Conservation (phyloP, 2,329 filamentous ascomycete species). For the Aspergillus tamarii region DNA sequence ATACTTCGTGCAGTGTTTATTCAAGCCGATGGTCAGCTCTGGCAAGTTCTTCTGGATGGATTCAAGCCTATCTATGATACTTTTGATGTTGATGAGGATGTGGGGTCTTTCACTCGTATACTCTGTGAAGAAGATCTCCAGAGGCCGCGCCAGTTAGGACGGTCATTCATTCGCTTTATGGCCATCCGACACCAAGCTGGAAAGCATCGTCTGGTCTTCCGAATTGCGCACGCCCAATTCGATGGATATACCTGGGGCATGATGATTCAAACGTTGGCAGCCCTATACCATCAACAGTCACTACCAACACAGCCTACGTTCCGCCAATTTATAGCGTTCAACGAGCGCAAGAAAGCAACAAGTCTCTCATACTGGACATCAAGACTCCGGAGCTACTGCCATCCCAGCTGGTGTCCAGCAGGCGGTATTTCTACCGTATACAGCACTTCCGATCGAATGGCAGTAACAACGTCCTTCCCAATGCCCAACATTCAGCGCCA, state of each 20-base stretch:
- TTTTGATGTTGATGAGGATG: neutral
- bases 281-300: neutral
- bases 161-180: neutral
- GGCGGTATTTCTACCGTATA: neutral
- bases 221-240: neutral
- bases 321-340: neutral
- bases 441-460: neutral
- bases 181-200: neutral
- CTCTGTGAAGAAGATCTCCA: neutral
- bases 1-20: neutral
- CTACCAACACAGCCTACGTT: neutral
- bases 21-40: neutral
- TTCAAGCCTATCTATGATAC: neutral
- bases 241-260: neutral
- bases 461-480: neutral
- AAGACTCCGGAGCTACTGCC: neutral
- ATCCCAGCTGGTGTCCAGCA: neutral
- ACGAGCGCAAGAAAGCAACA: neutral
- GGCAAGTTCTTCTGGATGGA: neutral
- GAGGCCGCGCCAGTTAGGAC: neutral
- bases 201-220: neutral
- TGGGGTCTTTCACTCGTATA: neutral
- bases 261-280: neutral
- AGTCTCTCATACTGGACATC: neutral
- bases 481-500: neutral